phyloP scores from a whole-genome alignment of 2,329 filamentous ascomycete species.

The Juglanconis oblonga region DNA sequence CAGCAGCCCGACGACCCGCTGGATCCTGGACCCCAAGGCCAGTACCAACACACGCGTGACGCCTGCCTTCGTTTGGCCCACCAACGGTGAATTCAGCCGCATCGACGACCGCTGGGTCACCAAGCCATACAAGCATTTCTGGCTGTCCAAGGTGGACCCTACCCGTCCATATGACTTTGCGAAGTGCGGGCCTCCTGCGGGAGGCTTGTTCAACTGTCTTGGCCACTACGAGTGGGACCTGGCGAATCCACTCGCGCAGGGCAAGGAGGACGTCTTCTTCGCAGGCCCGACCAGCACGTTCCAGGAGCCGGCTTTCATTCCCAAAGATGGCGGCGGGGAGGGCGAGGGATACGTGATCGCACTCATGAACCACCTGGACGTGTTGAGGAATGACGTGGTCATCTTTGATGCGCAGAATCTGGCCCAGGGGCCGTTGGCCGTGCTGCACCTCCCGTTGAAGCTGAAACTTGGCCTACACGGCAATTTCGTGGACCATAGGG shows the following conservation, averaged over 20 bases:
- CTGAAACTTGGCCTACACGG: conserved; percentile 40
- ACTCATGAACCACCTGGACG: conserved; percentile 43
- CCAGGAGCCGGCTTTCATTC: conserved; percentile 54
- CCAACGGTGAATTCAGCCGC: conserved; percentile 47
- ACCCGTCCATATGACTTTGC: conserved; percentile 41
- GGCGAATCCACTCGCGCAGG: conserved; percentile 24
- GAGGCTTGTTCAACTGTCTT: conserved; percentile 44
- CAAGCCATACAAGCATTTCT: conserved; percentile 43
- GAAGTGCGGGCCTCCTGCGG: conserved; percentile 39
- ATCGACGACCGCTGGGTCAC: conserved; percentile 46
- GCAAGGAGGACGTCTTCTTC: conserved; percentile 39
- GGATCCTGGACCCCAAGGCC: conserved; percentile 37
- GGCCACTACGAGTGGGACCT: conserved; percentile 41
- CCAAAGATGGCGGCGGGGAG: conserved; percentile 37
- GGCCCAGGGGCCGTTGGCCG: conserved; percentile 35
- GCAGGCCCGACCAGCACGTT: conserved; percentile 43
- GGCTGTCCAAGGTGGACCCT: conserved; percentile 38
- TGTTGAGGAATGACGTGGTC: conserved; percentile 41
- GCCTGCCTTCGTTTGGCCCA: conserved; percentile 34
- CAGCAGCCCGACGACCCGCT: conserved; percentile 37
- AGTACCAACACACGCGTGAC: conserved; percentile 34
- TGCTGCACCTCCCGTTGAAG: conserved; percentile 38
- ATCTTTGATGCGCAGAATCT: conserved; percentile 40
- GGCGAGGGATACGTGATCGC: conserved; percentile 50
- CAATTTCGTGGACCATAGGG: conserved; percentile 39